phyloP scores from a whole-genome alignment of 148 eudicot genomes.

The Pharnaceum exiguum region DNA sequence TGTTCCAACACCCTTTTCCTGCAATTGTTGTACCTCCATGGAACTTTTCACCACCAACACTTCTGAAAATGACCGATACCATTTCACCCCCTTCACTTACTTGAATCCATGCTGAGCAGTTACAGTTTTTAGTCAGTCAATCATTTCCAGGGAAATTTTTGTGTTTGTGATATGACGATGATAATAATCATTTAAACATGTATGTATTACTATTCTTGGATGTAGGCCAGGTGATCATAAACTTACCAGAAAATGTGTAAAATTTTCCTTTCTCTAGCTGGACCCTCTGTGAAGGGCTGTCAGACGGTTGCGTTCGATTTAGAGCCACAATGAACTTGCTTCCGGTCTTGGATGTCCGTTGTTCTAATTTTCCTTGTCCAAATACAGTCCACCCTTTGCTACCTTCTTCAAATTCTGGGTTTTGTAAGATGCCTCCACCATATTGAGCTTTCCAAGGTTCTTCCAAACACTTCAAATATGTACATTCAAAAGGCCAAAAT shows the following conservation, averaged over 20 bases:
- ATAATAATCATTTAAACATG: background rate
- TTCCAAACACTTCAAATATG: conserved; percentile 40
- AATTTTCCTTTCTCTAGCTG: conserved; percentile 27
- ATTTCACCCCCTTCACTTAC: conserved; percentile 36
- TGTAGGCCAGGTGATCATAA: too few species aligned
- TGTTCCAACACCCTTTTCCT: conserved; percentile 61
- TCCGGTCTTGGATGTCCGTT: conserved; percentile 21
- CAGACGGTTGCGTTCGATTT: conserved; percentile 34
- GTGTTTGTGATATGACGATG: background rate
- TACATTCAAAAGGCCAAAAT: background rate
- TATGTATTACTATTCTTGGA: too few species aligned
- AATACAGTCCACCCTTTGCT: conserved; percentile 37
- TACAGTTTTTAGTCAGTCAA: too few species aligned
- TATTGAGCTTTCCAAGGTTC: conserved; percentile 49
- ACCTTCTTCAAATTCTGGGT: conserved; percentile 42
- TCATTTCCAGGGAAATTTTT: too few species aligned
- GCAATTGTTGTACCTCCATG: conserved; percentile 49
- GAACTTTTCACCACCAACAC: conserved; percentile 10
- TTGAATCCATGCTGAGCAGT: conserved; percentile 62
- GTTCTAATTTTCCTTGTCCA: conserved; percentile 34
- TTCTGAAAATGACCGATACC: conserved; percentile 27
- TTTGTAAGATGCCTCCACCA: conserved; percentile 45
- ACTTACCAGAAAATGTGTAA: conserved; percentile 53
- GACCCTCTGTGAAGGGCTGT: conserved; percentile 41
- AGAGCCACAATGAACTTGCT: conserved; percentile 42